A percentile compares a stretch with the other conserved stretches of the same genome.
Conservation (phyloP, 805 yeast species). For the Komagataella mondaviorum region DNA sequence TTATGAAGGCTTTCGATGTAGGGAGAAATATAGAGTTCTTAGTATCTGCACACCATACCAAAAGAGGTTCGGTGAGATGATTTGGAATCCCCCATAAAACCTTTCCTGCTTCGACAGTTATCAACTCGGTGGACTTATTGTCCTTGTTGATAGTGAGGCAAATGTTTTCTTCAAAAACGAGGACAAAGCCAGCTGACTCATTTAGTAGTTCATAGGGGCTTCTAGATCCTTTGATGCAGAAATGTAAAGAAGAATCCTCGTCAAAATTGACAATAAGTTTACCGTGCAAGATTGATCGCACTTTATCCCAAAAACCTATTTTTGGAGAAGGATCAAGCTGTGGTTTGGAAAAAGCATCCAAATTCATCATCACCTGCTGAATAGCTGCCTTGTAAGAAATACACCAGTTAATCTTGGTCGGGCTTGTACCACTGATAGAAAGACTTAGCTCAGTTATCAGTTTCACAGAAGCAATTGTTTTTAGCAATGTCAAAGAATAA, state of each 20-base stretch:
- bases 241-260: conserved; percentile 35
- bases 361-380: conserved; percentile 61
- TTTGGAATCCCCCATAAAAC: conserved; percentile 69
- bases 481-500: conserved; percentile 51
- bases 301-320: conserved; percentile 89
- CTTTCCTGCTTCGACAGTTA: conserved; percentile 47
- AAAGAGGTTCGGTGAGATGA: conserved; percentile 37
- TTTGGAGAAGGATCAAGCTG: conserved; percentile 78
- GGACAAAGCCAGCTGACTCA: conserved; percentile 60
- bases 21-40: conserved; percentile 4
- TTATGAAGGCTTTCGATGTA: conserved; percentile 1
- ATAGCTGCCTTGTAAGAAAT: conserved; percentile 74
- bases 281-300: conserved; percentile 68
- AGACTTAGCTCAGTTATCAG: conserved; percentile 49
- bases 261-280: conserved; percentile 36
- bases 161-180: conserved; percentile 57
- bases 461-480: conserved; percentile 68
- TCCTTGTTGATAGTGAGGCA: conserved; percentile 46
- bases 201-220: conserved; percentile 68
- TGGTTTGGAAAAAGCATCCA: conserved; percentile 81
- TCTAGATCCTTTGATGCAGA: conserved; percentile 59
- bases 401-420: conserved; percentile 74
- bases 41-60: conserved; percentile 31
- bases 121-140: conserved; percentile 55
- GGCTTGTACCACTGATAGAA: conserved; percentile 35